Percentiles rank a stretch among this genome's conserved stretches.
Conservation (phyloP, 2,329 filamentous ascomycete genomes). For the Pestalotiopsis sp. region DNA sequence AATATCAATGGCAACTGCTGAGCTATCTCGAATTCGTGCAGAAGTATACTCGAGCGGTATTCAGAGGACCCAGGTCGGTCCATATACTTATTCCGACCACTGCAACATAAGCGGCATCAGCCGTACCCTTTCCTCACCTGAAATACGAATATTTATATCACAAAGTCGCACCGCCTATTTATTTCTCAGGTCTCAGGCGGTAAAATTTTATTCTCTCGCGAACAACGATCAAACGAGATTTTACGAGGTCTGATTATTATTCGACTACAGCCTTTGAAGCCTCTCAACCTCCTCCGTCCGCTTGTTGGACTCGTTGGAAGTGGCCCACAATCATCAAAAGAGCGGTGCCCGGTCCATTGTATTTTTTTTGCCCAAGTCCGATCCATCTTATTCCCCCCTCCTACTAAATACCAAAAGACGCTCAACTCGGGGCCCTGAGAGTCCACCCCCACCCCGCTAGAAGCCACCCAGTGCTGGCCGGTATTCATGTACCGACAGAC, state of each 20-base stretch:
- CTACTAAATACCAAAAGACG: not conserved
- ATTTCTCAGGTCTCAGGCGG: not conserved
- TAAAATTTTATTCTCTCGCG: not conserved
- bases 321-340: not conserved
- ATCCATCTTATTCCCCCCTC: not conserved
- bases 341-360: not conserved
- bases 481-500: conserved; percentile 8
- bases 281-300: not conserved
- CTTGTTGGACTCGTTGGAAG: not conserved
- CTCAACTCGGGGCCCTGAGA: not conserved
- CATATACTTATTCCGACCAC: no score
- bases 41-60: no score
- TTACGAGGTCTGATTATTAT: not conserved
- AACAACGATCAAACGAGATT: not conserved
- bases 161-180: not conserved
- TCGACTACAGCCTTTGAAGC: not conserved
- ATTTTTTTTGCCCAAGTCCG: not conserved
- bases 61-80: no score
- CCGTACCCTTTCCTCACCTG: not conserved
- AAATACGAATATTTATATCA: not conserved
- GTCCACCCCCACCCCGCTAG: not conserved
- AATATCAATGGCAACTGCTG: no score
- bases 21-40: no score
- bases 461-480: not conserved
- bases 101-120: not conserved